phyloP scores from a whole-genome alignment of 225 moss, liverwort and hornwort species.

The Ulota crispa region DNA sequence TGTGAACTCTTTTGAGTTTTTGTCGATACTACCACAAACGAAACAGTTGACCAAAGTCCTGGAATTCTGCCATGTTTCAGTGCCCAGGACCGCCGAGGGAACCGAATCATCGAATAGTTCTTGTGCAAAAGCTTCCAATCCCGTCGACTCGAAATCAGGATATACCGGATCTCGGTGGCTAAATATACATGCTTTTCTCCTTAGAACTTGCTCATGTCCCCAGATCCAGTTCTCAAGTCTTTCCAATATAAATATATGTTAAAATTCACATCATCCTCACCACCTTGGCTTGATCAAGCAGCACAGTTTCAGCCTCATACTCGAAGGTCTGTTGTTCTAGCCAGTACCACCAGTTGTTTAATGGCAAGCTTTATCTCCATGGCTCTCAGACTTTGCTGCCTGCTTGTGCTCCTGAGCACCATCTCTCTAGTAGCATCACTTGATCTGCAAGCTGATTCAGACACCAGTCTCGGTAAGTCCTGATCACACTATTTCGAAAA shows the following conservation, averaged over 20 bases:
- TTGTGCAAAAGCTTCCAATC: neutral
- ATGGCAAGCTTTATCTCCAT: neutral
- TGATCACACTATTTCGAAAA: neutral
- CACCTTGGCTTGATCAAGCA: neutral
- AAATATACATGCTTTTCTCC: neutral
- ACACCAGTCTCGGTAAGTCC: neutral
- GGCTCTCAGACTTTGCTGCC: neutral
- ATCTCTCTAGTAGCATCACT: neutral
- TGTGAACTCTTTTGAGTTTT: neutral
- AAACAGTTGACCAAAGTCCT: conserved; percentile 2
- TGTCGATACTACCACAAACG: neutral
- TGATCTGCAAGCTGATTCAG: neutral
- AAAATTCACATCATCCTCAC: neutral
- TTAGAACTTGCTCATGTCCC: neutral
- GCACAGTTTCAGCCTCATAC: neutral
- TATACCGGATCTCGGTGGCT: neutral
- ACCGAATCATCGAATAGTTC: neutral
- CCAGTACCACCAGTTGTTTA: neutral
- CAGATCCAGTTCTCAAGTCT: neutral
- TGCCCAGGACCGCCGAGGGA: conserved; percentile 7
- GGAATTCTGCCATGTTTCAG: neutral
- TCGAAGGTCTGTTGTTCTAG: neutral
- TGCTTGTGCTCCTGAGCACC: neutral
- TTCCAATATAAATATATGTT: neutral
- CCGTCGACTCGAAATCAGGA: neutral